These are phyloP conservation scores for Cytospora schulzeri DNA, from an alignment of 2,329 filamentous ascomycete genomes.

Conservation along the genomic window DNA sequence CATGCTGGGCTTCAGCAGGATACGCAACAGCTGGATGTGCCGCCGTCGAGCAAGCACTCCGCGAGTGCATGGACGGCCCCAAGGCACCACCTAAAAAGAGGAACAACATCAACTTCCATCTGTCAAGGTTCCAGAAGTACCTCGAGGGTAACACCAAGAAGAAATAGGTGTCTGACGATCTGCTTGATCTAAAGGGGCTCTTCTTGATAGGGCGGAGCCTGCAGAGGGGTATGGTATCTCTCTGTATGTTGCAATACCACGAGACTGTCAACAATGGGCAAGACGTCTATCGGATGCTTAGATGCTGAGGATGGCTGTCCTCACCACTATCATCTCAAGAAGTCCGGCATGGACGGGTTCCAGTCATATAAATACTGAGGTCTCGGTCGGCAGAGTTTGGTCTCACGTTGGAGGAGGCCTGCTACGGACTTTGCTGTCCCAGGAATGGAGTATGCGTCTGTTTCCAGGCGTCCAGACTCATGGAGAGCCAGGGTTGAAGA, in stretches of 20 bases:
- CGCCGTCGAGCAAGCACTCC: constrained; percentile 61
- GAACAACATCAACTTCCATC: constrained; percentile 91
- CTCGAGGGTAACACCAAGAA: constrained; percentile 64
- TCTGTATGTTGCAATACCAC: background rate
- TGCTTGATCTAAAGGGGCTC: background rate
- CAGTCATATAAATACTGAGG: background rate
- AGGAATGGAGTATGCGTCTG: background rate
- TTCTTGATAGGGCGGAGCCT: background rate
- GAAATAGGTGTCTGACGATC: constrained; percentile 27
- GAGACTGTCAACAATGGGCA: background rate
- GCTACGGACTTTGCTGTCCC: too few relatives aligned
- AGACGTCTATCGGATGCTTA: background rate
- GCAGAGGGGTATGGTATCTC: background rate
- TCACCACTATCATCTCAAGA: background rate
- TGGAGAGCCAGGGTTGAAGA: background rate
- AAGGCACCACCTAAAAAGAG: constrained; percentile 51
- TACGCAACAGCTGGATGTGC: constrained; percentile 64
- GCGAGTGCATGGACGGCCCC: constrained; percentile 78
- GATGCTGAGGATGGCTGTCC: background rate
- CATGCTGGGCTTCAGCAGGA: constrained; percentile 82
- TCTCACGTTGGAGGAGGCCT: background rate
- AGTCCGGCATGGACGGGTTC: background rate
- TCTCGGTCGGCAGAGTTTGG: background rate
- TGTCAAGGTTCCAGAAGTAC: constrained; percentile 74
- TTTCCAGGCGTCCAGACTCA: background rate